Percentiles rank a stretch among this genome's conserved stretches.
Conservation (phyloP, 2,329 filamentous ascomycete genomes). For the Diaporthe vexans region DNA sequence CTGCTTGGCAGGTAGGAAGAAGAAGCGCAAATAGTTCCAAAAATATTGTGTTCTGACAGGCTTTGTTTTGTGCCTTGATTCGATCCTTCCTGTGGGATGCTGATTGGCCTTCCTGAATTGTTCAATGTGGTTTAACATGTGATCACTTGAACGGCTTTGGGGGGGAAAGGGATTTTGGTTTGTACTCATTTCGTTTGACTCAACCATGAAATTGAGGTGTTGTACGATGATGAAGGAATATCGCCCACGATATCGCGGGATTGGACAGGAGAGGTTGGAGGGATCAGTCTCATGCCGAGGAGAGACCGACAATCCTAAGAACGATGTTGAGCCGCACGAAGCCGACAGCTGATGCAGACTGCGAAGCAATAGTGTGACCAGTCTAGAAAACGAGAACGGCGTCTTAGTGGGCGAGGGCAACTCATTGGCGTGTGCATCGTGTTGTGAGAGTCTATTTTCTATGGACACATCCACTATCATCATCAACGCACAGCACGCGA, state of each 20-base stretch:
- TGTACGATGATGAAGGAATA: background rate
- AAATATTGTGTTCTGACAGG: background rate
- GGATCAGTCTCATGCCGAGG: background rate
- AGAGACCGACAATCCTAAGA: background rate
- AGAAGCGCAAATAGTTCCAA: constrained; percentile 1
- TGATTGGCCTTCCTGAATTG: background rate
- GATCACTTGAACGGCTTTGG: background rate
- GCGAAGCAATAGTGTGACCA: no score
- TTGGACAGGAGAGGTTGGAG: background rate
- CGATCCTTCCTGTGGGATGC: constrained; percentile 11
- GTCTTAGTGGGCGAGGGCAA: background rate
- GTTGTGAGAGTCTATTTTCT: constrained; percentile 34
- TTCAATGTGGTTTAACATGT: background rate
- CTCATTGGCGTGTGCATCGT: background rate
- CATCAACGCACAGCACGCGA: constrained; percentile 14
- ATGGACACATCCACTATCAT: constrained; percentile 27
- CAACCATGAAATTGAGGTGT: background rate
- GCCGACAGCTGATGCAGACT: background rate
- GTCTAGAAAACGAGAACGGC: background rate
- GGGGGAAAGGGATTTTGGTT: background rate
- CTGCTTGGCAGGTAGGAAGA: constrained; percentile 22
- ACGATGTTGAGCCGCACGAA: background rate
- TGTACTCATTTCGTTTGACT: background rate
- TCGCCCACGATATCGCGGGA: background rate
- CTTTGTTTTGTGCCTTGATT: constrained; percentile 8